Base-by-base conservation (phyloP, 2,329 filamentous ascomycete genomes). In the Falciphora oryzae region DNA sequence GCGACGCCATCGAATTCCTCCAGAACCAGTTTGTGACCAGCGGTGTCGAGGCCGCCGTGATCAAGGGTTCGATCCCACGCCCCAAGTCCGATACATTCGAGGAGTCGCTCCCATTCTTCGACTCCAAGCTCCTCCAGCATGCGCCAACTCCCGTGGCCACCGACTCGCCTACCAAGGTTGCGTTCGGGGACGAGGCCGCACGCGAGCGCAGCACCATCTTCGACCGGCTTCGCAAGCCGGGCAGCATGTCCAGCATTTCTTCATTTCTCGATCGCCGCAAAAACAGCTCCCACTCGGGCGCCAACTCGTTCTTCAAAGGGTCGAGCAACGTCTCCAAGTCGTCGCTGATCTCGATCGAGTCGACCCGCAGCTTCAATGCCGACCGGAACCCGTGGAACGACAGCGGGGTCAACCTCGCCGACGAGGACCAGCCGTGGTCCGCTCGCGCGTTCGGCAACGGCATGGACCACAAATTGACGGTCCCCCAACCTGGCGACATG, bases 51-150 rank as follows among this genome's bases (percentile, higher is more conserved):
- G 85, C 89, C 13, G 91, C 85, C 65, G 89, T 93, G 57, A 88
- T 98, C 72, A 96, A 96, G 76, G 95, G 95, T 63, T 89, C 92
- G n/a, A 95, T 98, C 69, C 93, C 94, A 27, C 90, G 95, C n/a
- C 95, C 95, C 68, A 97, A 98, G 80, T 98, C 95, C 1, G 95
- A 99, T 76, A 97, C 95, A 0, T 99, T 99, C 69, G 95, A 99
- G 75, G 94, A 99, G 71, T 96, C 94, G 10, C 83, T 98, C 63
- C 94, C 93, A 65, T 98, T 93, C 80, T 99, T 99, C 73, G 92
- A 97, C 74, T 97, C 94, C 2, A 98, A 97, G 79, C 85, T 99
- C 59, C 85, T 99, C 64, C 95, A 98, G 76, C 93, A 96, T 71
- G 93, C 94, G 4, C 93, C 94, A 50, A 85, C 90, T 5, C 28